These are phyloP conservation scores for Alternaria brassicae DNA, from an alignment of 2,329 filamentous ascomycete species.

Conservation along the genomic window DNA sequence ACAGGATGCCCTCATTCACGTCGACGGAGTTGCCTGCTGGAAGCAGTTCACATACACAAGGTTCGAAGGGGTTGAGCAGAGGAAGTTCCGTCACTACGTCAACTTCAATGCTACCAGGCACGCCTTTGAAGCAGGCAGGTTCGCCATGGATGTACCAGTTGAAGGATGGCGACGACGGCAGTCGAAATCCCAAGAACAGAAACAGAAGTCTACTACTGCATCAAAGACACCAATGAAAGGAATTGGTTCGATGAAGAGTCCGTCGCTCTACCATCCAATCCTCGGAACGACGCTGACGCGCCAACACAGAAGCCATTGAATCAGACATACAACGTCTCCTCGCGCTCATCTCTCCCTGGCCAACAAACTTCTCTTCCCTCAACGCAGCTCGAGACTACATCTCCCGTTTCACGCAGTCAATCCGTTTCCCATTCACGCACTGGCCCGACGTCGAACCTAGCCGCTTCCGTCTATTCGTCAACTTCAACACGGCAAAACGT, in stretches of 20 bases:
- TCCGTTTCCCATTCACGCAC: background rate
- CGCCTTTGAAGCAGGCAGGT: conserved; percentile 3
- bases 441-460: background rate
- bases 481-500: background rate
- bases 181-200: background rate
- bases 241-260: background rate
- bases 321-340: background rate
- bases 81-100: conserved; percentile 1
- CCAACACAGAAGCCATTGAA: background rate
- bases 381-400: background rate
- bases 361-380: background rate
- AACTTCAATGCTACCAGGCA: conserved; percentile 5
- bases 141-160: background rate
- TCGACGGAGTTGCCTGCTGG: background rate
- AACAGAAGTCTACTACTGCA: background rate
- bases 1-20: background rate
- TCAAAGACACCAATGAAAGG: background rate
- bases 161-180: background rate
- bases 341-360: background rate
- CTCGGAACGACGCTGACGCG: background rate
- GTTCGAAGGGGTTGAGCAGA: conserved; percentile 5
- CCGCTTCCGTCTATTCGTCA: background rate
- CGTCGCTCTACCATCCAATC: background rate
- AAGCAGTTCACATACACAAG: background rate
- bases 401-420: background rate